These are phyloP conservation scores for Fraxinus dipetala DNA, from an alignment of 305 asterid species.

Conservation along the genomic window DNA sequence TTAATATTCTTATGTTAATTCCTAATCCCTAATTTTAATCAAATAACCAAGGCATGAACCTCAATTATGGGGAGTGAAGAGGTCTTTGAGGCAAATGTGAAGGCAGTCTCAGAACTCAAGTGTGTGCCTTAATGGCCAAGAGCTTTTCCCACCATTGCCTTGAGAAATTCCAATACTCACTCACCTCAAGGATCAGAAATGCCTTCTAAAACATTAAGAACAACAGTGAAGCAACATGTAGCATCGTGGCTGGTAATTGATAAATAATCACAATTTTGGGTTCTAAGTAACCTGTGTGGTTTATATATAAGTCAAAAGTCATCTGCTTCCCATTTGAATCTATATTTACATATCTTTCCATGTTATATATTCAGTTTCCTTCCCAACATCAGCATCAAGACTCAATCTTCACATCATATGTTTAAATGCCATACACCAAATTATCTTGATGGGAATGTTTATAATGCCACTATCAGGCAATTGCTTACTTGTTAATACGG, in stretches of 20 bases:
- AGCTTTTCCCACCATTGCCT: background rate
- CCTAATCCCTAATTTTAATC: background rate
- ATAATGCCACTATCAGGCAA: background rate
- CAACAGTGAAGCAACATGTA: background rate
- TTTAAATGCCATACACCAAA: background rate
- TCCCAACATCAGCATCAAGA: background rate
- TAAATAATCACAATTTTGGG: background rate
- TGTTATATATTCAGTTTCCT: background rate
- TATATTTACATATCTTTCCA: background rate
- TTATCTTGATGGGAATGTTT: background rate
- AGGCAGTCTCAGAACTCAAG: background rate
- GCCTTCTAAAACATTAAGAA: background rate
- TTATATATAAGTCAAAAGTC: background rate
- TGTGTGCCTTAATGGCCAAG: background rate
- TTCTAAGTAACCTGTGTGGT: background rate
- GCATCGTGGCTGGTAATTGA: background rate
- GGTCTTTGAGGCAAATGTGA: background rate
- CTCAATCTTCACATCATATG: background rate
- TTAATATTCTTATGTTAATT: background rate
- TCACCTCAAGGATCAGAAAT: background rate
- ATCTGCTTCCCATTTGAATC: background rate
- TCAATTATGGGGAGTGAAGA: background rate
- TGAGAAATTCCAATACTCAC: background rate
- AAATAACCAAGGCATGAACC: background rate
- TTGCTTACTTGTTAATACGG: background rate